Percentiles rank a stretch among this genome's conserved stretches.
Evolutionary conservation across 495 filamentous ascomycete species (phyloP).

Genomic region (Lophium mytilinum): DNA sequence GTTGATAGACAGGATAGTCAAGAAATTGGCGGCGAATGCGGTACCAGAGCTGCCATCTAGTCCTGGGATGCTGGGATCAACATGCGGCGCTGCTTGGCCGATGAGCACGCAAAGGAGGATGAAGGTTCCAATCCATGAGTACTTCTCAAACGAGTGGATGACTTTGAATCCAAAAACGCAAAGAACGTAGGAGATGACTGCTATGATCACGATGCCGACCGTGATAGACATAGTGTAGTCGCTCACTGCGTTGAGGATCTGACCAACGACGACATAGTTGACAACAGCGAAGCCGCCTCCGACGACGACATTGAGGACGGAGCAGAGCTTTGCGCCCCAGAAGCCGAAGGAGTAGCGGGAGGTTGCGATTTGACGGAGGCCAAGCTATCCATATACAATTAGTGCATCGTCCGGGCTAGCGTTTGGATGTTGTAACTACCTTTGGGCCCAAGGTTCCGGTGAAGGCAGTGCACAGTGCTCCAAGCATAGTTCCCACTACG

Average conservation of each 20-base stretch:
- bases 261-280: slow-evolving; percentile 12
- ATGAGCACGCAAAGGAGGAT: slow-evolving; percentile 7
- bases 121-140: slow-evolving; percentile 24
- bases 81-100: slow-evolving; percentile 10
- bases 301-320: slow-evolving; percentile 12
- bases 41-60: neutral
- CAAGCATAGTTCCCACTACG: slow-evolving; percentile 41
- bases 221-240: slow-evolving; percentile 38
- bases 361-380: slow-evolving; percentile 35
- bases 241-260: slow-evolving; percentile 40
- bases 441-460: slow-evolving; percentile 44
- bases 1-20: slow-evolving; percentile 12
- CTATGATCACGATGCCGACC: slow-evolving; percentile 43
- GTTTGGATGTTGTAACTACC: slow-evolving; percentile 22
- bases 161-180: slow-evolving; percentile 36
- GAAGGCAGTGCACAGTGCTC: slow-evolving; percentile 40
- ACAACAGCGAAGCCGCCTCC: slow-evolving; percentile 12
- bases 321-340: slow-evolving; percentile 14
- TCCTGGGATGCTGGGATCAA: neutral
- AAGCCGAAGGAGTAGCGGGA: slow-evolving; percentile 14
- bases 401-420: slow-evolving; percentile 41
- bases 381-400: slow-evolving; percentile 46
- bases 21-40: neutral
- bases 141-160: slow-evolving; percentile 36
- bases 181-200: slow-evolving; percentile 37